Conservation (phyloP, 495 filamentous ascomycete species). For the Penicillium psychrofluorescens region DNA sequence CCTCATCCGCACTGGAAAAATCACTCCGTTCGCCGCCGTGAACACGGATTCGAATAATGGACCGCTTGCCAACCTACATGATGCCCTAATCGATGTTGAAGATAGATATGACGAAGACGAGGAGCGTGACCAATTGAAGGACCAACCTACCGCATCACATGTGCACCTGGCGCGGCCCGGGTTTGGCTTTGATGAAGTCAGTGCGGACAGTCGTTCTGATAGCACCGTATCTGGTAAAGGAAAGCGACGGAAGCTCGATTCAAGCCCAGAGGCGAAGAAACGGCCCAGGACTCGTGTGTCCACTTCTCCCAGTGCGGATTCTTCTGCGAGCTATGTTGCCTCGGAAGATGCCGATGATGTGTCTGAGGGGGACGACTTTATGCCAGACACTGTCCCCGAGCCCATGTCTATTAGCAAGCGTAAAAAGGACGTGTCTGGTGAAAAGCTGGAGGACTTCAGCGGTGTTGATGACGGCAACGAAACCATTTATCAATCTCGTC, state of each 20-base stretch:
- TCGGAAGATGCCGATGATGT: conserved; percentile 22
- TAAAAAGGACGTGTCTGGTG: conserved; percentile 33
- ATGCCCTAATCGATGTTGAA: conserved; percentile 72
- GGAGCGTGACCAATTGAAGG: conserved; percentile 35
- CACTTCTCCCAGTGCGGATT: conserved; percentile 31
- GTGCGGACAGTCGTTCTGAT: conserved; percentile 17
- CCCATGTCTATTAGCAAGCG: conserved; percentile 24
- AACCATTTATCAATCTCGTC: conserved; percentile 65
- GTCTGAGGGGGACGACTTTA: conserved; percentile 31
- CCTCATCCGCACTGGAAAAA: conserved; percentile 91
- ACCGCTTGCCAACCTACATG: conserved; percentile 54
- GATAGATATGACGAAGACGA: conserved; percentile 54
- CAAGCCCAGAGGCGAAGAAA: conserved; percentile 4
- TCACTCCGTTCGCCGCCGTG: conserved; percentile 85
- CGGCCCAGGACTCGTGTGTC: conserved; percentile 12
- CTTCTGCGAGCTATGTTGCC: conserved; percentile 33
- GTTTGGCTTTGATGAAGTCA: conserved; percentile 51
- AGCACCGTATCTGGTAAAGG: conserved; percentile 1
- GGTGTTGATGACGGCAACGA: conserved; percentile 91
- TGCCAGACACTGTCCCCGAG: conserved; percentile 24
- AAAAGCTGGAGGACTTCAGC: conserved; percentile 58
- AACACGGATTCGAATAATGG: conserved; percentile 44
- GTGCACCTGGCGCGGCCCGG: conserved; percentile 75
- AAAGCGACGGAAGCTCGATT: conserved; percentile 36
- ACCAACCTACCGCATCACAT: conserved; percentile 57